Conservation (phyloP, 2,329 filamentous ascomycete genomes). For the Calcarisporium arbuscula region DNA sequence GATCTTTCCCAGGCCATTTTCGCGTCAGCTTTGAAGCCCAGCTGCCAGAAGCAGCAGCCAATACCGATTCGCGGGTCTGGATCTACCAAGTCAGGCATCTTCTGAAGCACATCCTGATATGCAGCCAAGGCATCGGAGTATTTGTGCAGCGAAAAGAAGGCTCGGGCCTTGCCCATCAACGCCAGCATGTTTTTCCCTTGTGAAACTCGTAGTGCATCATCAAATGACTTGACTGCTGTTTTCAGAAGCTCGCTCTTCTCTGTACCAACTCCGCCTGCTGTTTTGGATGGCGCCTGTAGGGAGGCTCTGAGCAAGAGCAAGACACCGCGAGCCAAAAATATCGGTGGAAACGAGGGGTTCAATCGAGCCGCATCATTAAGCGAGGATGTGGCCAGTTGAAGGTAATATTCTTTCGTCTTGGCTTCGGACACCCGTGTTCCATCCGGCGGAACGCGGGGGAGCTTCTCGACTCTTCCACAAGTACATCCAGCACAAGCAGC, state of each 20-base stretch:
- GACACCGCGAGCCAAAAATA: conserved; percentile 87
- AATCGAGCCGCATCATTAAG: conserved; percentile 94
- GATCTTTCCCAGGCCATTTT: conserved; percentile 85
- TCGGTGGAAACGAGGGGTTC: conserved; percentile 84
- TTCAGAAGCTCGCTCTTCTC: conserved; percentile 76
- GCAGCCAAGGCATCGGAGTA: conserved; percentile 74
- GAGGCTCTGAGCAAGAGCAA: conserved; percentile 84
- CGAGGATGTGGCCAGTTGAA: conserved; percentile 82
- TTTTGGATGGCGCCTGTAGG: conserved; percentile 67
- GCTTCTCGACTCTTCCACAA: conserved; percentile 84
- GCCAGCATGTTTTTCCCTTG: conserved; percentile 87
- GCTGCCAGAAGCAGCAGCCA: conserved; percentile 94
- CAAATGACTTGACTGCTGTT: conserved; percentile 85
- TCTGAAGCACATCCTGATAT: conserved; percentile 82
- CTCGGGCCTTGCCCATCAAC: conserved; percentile 80
- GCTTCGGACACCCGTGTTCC: conserved; percentile 60
- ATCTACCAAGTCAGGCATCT: conserved; percentile 81
- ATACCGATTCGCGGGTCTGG: conserved; percentile 95
- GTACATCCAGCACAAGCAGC: conserved; percentile 85
- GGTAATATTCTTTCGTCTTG: conserved; percentile 88
- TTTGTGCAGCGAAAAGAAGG: conserved; percentile 78
- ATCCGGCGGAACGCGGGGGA: conserved; percentile 54
- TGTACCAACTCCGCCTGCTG: conserved; percentile 58
- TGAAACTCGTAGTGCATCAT: conserved; percentile 83
- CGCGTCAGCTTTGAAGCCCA: conserved; percentile 90